These are phyloP conservation scores for Myriangium duriaei DNA, from an alignment of 2,329 filamentous ascomycete species.

Conservation along the genomic window DNA sequence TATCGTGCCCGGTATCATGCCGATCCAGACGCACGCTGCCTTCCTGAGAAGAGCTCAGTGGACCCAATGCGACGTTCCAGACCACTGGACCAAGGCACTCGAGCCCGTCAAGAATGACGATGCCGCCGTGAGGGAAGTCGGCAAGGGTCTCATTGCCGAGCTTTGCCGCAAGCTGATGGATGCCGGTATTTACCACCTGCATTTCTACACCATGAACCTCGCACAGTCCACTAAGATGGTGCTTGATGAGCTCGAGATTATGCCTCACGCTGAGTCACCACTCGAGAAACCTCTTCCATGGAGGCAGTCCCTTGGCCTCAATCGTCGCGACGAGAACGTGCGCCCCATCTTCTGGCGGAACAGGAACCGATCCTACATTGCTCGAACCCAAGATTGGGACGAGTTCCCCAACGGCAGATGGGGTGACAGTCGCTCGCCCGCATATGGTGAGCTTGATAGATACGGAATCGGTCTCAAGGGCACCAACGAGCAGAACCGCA, in stretches of 20 bases:
- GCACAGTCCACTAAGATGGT: constrained; percentile 90
- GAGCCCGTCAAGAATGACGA: constrained; percentile 97
- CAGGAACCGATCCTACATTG: constrained; percentile 87
- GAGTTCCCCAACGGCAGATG: constrained; percentile 98
- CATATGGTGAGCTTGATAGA: constrained; percentile 87
- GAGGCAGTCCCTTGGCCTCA: constrained; percentile 85
- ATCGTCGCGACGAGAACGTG: constrained; percentile 84
- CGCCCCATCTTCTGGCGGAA: constrained; percentile 98
- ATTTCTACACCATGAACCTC: constrained; percentile 99
- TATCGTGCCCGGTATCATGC: constrained; percentile 81
- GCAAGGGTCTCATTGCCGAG: constrained; percentile 73
- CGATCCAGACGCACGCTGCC: constrained; percentile 87
- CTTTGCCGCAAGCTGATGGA: constrained; percentile 80
- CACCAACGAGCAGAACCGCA: constrained; percentile 89
- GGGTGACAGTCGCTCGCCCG: constrained; percentile 92
- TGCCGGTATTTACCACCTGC: constrained; percentile 69
- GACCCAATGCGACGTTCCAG: constrained; percentile 75
- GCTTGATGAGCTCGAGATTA: constrained; percentile 73
- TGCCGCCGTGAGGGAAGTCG: constrained; percentile 77
- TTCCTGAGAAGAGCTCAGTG: constrained; percentile 84
- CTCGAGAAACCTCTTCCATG: constrained; percentile 86
- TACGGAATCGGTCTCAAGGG: constrained; percentile 91
- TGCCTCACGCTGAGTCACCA: constrained; percentile 64
- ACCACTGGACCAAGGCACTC: constrained; percentile 65
- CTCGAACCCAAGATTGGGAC: constrained; percentile 95